These are phyloP conservation scores for Artemisia tridentata DNA, from an alignment of 129 eudicot genomes.

Conservation along the genomic window DNA sequence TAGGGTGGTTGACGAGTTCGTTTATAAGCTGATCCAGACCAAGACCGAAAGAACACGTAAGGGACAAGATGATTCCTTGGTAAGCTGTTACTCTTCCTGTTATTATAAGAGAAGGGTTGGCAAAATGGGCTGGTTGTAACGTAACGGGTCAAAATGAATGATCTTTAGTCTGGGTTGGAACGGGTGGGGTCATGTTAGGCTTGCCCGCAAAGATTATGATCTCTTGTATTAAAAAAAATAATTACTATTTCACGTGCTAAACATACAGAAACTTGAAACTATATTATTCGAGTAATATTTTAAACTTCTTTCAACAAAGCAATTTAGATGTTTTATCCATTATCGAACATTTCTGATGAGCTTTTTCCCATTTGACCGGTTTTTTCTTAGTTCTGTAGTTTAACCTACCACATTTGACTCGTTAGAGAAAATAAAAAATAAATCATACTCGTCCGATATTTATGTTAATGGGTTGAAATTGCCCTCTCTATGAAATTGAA, in stretches of 20 bases:
- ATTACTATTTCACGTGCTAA: neutral
- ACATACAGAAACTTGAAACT: neutral
- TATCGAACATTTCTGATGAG: neutral
- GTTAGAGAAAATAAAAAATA: neutral
- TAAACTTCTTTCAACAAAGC: neutral
- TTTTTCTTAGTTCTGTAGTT: neutral
- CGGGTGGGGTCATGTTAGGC: neutral
- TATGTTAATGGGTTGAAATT: neutral
- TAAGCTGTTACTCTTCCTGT: constrained; percentile 25
- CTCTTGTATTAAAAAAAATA: neutral
- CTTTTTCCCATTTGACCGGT: neutral
- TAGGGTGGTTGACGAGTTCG: constrained; percentile 54
- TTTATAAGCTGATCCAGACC: constrained; percentile 53
- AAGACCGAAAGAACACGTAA: constrained; percentile 41
- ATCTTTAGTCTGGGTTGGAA: neutral
- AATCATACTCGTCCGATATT: neutral
- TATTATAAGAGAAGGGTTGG: neutral
- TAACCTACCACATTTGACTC: neutral
- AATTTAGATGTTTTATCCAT: neutral
- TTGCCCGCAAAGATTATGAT: neutral
- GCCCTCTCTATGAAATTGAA: neutral
- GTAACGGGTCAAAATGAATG: neutral
- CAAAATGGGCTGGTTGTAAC: neutral
- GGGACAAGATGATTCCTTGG: constrained; percentile 30
- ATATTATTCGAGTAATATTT: neutral